phyloP scores from a whole-genome alignment of 768 basidiomycete species.

The Auriculariales sp. region DNA sequence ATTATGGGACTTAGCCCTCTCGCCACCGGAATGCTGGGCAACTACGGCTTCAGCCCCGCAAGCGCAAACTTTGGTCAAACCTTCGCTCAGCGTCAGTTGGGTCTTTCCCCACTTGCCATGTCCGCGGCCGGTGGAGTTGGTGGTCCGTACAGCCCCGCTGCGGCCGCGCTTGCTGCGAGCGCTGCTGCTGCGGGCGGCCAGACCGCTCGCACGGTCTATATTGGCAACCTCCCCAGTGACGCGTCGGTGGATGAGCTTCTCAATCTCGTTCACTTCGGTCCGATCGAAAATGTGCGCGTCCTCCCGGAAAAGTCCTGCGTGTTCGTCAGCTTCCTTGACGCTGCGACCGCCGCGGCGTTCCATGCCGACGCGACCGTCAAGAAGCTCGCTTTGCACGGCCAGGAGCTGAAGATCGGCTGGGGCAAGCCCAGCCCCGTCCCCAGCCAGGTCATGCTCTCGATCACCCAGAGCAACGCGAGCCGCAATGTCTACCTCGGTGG shows the following conservation, averaged over 20 bases:
- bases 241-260: conserved; percentile 96
- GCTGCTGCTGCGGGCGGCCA: conserved; percentile 42
- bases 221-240: conserved; percentile 88
- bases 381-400: conserved; percentile 82
- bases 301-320: conserved; percentile 95
- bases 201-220: conserved; percentile 84
- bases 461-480: conserved; percentile 83
- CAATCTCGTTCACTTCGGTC: conserved; percentile 94
- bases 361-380: conserved; percentile 94
- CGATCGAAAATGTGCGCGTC: conserved; percentile 86
- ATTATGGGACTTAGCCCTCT: background rate
- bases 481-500: conserved; percentile 95
- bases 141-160: conserved; percentile 52
- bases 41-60: conserved; percentile 47
- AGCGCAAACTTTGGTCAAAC: conserved; percentile 46
- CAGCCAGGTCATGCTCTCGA: conserved; percentile 71
- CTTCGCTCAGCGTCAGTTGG: conserved; percentile 44
- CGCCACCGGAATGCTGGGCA: conserved; percentile 22
- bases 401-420: conserved; percentile 98
- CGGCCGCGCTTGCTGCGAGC: conserved; percentile 55
- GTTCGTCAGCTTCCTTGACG: conserved; percentile 95
- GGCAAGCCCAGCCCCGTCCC: conserved; percentile 88
- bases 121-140: conserved; percentile 55
- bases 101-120: conserved; percentile 51
- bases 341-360: conserved; percentile 85